Evolutionary conservation across 257 asterid species (phyloP).

Genomic region (Ajuga chamaepitys): DNA sequence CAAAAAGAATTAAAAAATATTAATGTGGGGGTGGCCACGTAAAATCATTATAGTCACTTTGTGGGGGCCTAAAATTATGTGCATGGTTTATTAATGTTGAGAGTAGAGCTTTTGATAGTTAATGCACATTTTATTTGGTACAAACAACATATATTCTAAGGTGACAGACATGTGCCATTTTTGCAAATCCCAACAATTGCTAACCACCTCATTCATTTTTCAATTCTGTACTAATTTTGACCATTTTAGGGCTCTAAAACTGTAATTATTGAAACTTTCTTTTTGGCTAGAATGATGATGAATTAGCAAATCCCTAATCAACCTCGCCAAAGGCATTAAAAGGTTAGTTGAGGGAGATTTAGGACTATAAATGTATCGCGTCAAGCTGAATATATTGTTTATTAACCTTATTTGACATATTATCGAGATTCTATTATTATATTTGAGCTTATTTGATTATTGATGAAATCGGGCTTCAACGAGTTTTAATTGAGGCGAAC

Average conservation of each 20-base stretch:
- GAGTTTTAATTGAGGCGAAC: no score
- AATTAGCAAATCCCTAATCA: conserved; percentile 5
- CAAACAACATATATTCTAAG: conserved; percentile 25
- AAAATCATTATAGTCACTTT: conserved; percentile 30
- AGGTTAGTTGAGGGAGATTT: no score
- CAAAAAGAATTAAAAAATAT: conserved; percentile 8
- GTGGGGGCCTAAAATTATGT: conserved; percentile 21
- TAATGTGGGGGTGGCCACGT: conserved; percentile 9
- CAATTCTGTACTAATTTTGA: conserved; percentile 23
- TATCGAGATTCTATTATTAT: no score
- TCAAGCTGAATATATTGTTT: no score
- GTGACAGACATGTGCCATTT: conserved; percentile 24
- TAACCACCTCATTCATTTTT: conserved; percentile 29
- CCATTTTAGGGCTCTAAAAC: conserved; percentile 18
- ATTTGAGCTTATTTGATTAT: no score
- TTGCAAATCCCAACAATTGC: conserved; percentile 30
- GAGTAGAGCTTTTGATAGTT: not conserved
- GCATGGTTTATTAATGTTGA: conserved; percentile 12
- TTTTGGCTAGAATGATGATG: not conserved
- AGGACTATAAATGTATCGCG: no score
- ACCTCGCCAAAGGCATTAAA: conserved; percentile 1
- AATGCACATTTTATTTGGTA: not conserved
- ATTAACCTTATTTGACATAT: no score
- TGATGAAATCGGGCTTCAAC: no score
- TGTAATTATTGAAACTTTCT: not conserved